A percentile compares a stretch with the other conserved stretches of the same genome.
phyloP scores from a whole-genome alignment of 257 asterid genomes.

The Asclepias syriaca region DNA sequence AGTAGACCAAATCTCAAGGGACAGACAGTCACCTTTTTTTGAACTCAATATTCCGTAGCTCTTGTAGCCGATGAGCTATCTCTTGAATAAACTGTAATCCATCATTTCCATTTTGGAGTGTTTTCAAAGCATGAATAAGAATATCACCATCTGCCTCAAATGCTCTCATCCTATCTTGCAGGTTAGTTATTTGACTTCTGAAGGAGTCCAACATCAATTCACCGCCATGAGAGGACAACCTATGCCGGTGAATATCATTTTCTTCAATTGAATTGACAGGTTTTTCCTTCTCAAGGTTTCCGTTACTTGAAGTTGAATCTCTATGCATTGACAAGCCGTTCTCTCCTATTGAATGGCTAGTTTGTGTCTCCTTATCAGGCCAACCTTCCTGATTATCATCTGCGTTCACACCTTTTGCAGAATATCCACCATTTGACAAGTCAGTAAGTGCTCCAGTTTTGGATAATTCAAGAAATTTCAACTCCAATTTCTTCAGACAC shows the following conservation, averaged over 20 bases:
- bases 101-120: constrained; percentile 40
- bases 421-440: constrained; percentile 23
- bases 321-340: constrained; percentile 14
- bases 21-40: constrained; percentile 22
- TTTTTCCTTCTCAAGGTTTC: constrained; percentile 15
- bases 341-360: constrained; percentile 22
- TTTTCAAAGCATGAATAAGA: constrained; percentile 37
- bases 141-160: constrained; percentile 45
- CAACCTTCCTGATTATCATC: constrained; percentile 19
- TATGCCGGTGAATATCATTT: constrained; percentile 12
- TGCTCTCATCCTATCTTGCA: constrained; percentile 41
- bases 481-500: constrained; percentile 45
- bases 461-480: constrained; percentile 36
- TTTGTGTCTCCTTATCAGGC: constrained; percentile 5
- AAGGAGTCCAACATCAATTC: constrained; percentile 21
- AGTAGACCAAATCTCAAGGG: constrained; percentile 12
- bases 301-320: constrained; percentile 15
- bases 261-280: constrained; percentile 20
- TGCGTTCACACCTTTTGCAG: constrained; percentile 17
- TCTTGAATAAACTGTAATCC: constrained; percentile 44
- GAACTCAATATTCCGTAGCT: constrained; percentile 27
- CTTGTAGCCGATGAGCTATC: constrained; percentile 48
- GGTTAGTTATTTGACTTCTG: constrained; percentile 33
- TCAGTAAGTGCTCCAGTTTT: constrained; percentile 20
- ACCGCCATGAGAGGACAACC: constrained; percentile 18